A percentile compares a stretch with the other conserved stretches of the same genome.
Evolutionary conservation across 768 basidiomycete species (phyloP).

Genomic region (Rubroboletus satanas): DNA sequence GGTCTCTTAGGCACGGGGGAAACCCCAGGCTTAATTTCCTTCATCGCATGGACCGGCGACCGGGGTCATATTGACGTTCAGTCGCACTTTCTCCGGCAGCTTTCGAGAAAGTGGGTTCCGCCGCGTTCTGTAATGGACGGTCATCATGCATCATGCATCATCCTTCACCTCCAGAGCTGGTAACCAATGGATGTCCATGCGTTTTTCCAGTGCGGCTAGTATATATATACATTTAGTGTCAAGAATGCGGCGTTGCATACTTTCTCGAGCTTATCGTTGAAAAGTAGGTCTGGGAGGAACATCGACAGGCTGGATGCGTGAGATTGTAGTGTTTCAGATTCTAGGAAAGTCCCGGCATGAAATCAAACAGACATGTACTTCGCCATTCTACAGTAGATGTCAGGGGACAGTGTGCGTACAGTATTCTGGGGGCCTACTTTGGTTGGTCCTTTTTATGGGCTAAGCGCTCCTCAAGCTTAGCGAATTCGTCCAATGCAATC

Average conservation of each 20-base stretch:
- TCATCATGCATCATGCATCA: background rate
- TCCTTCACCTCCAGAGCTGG: background rate
- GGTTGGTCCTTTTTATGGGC: constrained; percentile 41
- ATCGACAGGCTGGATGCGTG: background rate
- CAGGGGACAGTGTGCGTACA: background rate
- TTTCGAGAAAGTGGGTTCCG: background rate
- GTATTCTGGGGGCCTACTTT: constrained; percentile 37
- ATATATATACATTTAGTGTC: background rate
- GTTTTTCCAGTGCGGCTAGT: background rate
- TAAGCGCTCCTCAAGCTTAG: constrained; percentile 77
- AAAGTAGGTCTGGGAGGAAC: background rate
- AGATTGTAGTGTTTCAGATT: background rate
- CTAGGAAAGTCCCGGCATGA: background rate
- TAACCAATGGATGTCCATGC: background rate
- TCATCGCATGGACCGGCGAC: background rate
- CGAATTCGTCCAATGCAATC: constrained; percentile 83
- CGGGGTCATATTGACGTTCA: background rate
- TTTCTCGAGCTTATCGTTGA: background rate
- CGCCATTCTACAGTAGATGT: constrained; percentile 54
- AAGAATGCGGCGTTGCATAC: background rate
- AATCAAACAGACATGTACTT: constrained; percentile 74
- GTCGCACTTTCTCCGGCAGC: background rate
- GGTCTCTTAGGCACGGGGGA: background rate
- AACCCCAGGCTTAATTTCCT: background rate
- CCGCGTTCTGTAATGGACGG: background rate